A percentile compares a stretch with the other conserved stretches of the same genome.
Conservation (phyloP, 352 stramenopile species). For the Phytophthora pisi region DNA sequence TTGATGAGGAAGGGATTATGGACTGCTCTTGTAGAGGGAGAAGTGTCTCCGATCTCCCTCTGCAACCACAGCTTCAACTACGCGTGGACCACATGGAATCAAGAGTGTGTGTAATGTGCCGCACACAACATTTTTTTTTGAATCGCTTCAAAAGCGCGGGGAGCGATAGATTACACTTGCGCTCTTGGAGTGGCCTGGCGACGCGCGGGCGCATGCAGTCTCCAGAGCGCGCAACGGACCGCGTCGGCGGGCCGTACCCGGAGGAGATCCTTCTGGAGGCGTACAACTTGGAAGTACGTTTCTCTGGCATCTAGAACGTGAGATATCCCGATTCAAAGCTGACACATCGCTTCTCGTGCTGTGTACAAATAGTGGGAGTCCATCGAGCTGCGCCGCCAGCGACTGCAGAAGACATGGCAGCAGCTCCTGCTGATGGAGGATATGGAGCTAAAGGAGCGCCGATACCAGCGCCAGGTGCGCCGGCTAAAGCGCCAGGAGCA, state of each 20-base stretch:
- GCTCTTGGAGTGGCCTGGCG: background rate
- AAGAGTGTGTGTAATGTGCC: conserved; percentile 9
- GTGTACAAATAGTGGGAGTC: conserved; percentile 52
- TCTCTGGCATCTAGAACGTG: background rate
- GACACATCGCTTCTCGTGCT: background rate
- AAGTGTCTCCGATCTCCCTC: conserved; percentile 38
- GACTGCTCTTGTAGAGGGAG: conserved; percentile 19
- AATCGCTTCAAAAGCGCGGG: conserved; percentile 12
- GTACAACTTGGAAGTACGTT: conserved; percentile 65
- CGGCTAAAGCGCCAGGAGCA: conserved; percentile 30
- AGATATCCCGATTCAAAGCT: conserved; percentile 5
- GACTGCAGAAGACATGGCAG: conserved; percentile 63
- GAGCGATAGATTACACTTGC: conserved; percentile 6
- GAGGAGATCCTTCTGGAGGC: conserved; percentile 69
- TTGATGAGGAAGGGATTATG: conserved; percentile 17
- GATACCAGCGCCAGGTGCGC: conserved; percentile 38
- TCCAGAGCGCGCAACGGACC: conserved; percentile 10
- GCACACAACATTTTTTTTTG: conserved; percentile 11
- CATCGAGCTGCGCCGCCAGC: conserved; percentile 61
- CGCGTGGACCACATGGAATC: conserved; percentile 1
- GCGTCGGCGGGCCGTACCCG: conserved; percentile 24
- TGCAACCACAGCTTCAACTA: conserved; percentile 51
- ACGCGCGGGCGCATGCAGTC: conserved; percentile 33
- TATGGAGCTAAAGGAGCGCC: conserved; percentile 58
- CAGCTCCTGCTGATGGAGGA: conserved; percentile 54